Conservation (phyloP, 768 basidiomycete genomes). For the Crassisporium funariophilum region DNA sequence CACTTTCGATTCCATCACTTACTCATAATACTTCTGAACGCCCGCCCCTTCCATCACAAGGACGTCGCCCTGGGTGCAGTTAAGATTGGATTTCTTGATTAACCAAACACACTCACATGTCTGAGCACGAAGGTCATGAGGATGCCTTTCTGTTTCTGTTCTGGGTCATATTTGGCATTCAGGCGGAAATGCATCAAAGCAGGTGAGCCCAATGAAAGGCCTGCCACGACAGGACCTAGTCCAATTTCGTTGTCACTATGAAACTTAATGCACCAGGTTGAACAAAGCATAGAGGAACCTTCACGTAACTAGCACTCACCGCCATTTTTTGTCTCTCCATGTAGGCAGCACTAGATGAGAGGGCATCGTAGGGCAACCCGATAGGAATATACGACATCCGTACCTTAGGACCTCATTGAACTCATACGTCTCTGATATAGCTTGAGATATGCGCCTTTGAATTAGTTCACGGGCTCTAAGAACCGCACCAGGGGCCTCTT, state of each 20-base stretch:
- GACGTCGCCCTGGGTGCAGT: constrained; percentile 81
- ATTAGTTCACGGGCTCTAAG: constrained; percentile 60
- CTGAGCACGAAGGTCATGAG: constrained; percentile 61
- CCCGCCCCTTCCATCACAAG: constrained; percentile 74
- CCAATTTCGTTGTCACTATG: constrained; percentile 80
- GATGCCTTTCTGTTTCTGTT: constrained; percentile 32
- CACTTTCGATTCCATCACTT: constrained; percentile 22
- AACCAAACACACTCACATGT: constrained; percentile 60
- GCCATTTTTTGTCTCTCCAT: constrained; percentile 88
- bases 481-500: constrained; percentile 60
- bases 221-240: constrained; percentile 71
- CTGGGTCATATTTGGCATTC: constrained; percentile 38
- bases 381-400: background rate
- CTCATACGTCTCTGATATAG: constrained; percentile 37
- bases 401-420: constrained; percentile 81
- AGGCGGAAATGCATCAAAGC: constrained; percentile 81
- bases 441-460: constrained; percentile 49
- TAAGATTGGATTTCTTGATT: too few species aligned
- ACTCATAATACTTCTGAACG: constrained; percentile 76
- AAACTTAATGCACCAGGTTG: constrained; percentile 41
- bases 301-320: constrained; percentile 40
- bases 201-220: constrained; percentile 74
- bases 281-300: background rate
- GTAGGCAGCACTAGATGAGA: constrained; percentile 61
- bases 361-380: background rate